These are phyloP conservation scores for Microsporum canis DNA, from an alignment of 2,329 filamentous ascomycete genomes.

Conservation along the genomic window DNA sequence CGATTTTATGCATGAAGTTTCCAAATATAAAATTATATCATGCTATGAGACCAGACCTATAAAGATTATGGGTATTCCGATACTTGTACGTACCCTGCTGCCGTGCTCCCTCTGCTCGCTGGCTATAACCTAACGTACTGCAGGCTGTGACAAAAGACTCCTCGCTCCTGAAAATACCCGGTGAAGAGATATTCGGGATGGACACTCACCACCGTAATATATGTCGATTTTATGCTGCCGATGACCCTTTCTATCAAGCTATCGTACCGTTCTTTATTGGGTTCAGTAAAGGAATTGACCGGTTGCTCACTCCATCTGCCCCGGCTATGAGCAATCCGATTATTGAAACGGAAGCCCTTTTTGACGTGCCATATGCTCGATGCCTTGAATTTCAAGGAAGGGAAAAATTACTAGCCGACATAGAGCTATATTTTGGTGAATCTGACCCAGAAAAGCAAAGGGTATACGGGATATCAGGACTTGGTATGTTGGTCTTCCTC, in stretches of 20 bases:
- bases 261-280: constrained; percentile 1
- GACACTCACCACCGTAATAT: constrained; percentile 8
- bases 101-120: not conserved
- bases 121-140: not conserved
- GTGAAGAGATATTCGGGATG: constrained; percentile 4
- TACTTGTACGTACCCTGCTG: not conserved
- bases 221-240: constrained; percentile 7
- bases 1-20: constrained; percentile 5
- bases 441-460: not conserved
- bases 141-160: constrained; percentile 8
- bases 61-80: not conserved
- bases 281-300: constrained; percentile 1
- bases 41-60: constrained; percentile 8
- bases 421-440: constrained; percentile 4
- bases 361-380: not conserved
- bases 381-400: constrained; percentile 7
- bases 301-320: not conserved
- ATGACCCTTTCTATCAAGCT: constrained; percentile 6
- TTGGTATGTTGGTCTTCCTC: not conserved
- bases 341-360: not conserved
- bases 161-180: constrained; percentile 6
- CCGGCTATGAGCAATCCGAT: not conserved
- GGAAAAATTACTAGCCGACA: not conserved
- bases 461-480: constrained; percentile 6
- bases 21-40: constrained; percentile 8